Conservation (phyloP, 2,329 filamentous ascomycete species). For the Ramularia endophylla region DNA sequence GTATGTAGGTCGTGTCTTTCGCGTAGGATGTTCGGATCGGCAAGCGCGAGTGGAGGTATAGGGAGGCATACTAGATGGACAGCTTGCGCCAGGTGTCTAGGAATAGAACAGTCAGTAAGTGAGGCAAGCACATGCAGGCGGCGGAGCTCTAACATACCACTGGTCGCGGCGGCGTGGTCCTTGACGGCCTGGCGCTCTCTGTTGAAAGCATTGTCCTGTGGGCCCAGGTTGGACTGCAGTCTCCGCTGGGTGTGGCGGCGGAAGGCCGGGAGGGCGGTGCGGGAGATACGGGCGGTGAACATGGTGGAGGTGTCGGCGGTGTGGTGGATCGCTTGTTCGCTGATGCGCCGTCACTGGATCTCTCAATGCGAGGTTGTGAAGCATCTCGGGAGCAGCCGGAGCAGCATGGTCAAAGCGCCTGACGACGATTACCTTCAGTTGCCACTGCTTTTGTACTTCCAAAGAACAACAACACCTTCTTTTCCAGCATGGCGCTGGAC, state of each 20-base stretch:
- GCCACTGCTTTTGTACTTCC: background rate
- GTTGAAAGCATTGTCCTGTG: slow-evolving; percentile 84
- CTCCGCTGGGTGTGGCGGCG: slow-evolving; percentile 24
- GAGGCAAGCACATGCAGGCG: slow-evolving; percentile 9
- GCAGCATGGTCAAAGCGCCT: too few relatives aligned
- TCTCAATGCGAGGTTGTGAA: too few relatives aligned
- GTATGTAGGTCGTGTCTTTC: too few relatives aligned
- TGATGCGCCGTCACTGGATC: too few relatives aligned
- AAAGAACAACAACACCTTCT: background rate
- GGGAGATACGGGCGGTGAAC: slow-evolving; percentile 24
- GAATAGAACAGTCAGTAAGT: too few relatives aligned
- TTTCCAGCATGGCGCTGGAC: slow-evolving; percentile 28
- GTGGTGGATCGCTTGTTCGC: too few relatives aligned
- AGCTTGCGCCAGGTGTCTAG: slow-evolving; percentile 93
- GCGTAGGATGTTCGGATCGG: slow-evolving; percentile 8
- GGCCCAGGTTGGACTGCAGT: slow-evolving; percentile 37
- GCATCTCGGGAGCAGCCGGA: too few relatives aligned
- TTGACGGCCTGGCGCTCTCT: slow-evolving; percentile 85
- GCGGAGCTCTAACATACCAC: slow-evolving; percentile 55
- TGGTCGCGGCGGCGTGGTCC: slow-evolving; percentile 78
- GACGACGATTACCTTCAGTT: background rate
- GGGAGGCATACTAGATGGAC: slow-evolving; percentile 75
- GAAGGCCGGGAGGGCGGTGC: slow-evolving; percentile 20
- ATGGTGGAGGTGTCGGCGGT: slow-evolving; percentile 16
- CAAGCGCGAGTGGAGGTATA: background rate